Evolutionary conservation across 2,329 filamentous ascomycete species (phyloP), one percentile per base, ranked within the genome.

Genomic region (Exophiala mesophila): DNA sequence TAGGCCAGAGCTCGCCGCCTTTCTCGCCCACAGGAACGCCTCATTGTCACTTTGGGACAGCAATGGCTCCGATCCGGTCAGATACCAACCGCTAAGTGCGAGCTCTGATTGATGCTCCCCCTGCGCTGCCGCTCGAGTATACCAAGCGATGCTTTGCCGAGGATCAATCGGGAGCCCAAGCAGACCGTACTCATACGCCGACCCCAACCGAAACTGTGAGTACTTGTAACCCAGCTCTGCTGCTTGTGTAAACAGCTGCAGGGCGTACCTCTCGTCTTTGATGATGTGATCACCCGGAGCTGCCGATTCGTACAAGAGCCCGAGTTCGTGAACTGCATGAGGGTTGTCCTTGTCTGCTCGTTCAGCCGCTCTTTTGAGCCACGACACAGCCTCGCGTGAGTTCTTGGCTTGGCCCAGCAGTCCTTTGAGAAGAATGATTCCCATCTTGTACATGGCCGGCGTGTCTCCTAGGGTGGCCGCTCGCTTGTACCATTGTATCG

Each of bases 391-490:
- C 66, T 97, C 92, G 31, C 84, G 77, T 2, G 87, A 78, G 59
- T 94, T 94, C 59, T 74, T 80, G 17, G 74, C 77, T 61, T 97
- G 89, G 3, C 89, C 89, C n/a, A 98, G 76, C 19, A 97, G 73
- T 8, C 90, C 92, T 64, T 97, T 97, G 41, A 97, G 77, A 49
- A 87, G 71, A 53, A 98, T 94, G 83, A 96, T 94, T 45, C 92
- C 92, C 66, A 97, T 81, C 66, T 98, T 98, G 71, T 96, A 98
- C 88, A 97, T 94, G 20, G 89, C 92, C 1, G 90, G 85, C 2
- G 85, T 83, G 59, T 98, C 90, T 3, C 92, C 90, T 2, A 97
- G 73, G 9, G 84, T 83, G 8, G 92, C 90, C 5, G 92, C 88
- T 31, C 89, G 85, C 62, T 90, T 88, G 65, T 98, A 98, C 92